phyloP scores from a whole-genome alignment of 306 rosid species.

The Psophocarpus tetragonolobus region DNA sequence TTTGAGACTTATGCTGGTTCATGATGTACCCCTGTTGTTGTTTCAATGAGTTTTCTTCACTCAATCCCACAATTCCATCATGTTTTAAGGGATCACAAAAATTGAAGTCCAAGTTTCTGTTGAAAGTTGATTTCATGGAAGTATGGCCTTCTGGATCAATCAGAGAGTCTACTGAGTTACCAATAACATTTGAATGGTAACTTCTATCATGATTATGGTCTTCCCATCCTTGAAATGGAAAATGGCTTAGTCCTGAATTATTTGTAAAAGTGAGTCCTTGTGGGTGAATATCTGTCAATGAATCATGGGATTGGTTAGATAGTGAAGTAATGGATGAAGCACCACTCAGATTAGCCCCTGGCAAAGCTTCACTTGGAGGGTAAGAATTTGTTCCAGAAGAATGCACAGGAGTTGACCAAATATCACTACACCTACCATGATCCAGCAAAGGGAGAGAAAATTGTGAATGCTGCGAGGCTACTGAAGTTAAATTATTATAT shows the following conservation, averaged over 20 bases:
- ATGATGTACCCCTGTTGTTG: conserved; percentile 42
- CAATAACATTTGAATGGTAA: conserved; percentile 36
- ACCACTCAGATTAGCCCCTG: conserved; percentile 46
- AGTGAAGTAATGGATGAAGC: conserved; percentile 51
- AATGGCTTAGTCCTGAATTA: conserved; percentile 32
- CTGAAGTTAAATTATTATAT: conserved; percentile 31
- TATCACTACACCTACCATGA: conserved; percentile 47
- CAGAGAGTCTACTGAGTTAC: conserved; percentile 48
- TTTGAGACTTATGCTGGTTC: conserved; percentile 58
- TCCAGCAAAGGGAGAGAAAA: conserved; percentile 48
- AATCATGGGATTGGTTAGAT: conserved; percentile 41
- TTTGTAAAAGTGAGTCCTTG: conserved; percentile 44
- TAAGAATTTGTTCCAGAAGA: neutral
- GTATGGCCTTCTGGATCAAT: conserved; percentile 43
- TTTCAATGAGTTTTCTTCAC: conserved; percentile 41
- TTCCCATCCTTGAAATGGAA: conserved; percentile 59
- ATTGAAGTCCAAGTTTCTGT: conserved; percentile 44
- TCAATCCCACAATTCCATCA: conserved; percentile 40
- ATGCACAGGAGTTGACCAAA: conserved; percentile 46
- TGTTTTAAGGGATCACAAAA: conserved; percentile 45
- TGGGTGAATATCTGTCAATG: conserved; percentile 40
- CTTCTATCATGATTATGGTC: conserved; percentile 47
- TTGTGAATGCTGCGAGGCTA: conserved; percentile 45
- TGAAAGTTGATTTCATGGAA: conserved; percentile 39
- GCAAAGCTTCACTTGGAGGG: conserved; percentile 29